Evolutionary conservation across 2,329 filamentous ascomycete genomes (phyloP), one percentile per base, ranked within the genome.

Genomic region (Akanthomyces muscarius): DNA sequence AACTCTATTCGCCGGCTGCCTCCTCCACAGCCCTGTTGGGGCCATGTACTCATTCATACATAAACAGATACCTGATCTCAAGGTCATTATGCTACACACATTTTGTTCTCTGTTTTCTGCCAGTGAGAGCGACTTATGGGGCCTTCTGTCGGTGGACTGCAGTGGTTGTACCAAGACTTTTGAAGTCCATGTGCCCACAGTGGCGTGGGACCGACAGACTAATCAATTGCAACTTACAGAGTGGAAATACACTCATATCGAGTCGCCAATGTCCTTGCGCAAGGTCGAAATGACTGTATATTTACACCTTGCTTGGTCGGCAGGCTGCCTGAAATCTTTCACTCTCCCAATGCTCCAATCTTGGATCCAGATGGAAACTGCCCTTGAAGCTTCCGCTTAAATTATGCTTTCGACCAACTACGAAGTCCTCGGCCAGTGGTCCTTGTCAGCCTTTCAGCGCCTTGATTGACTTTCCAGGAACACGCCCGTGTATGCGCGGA

Each of bases 121-220:
- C 13, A 51, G 4, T 13, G 50, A 36, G 30, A 38, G 4, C 30
- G 36, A 28, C 5, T 30, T 18, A 36, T 16, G 38, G 30, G 3
- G 28, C 28, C 5, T 14, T 21, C 18, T 30, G 50, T 52, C 18
- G 18, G 33, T 10, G 7, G 10, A 16, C 7, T 30, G 14, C 18
- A 8, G 28, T 33, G 14, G n/a, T n/a, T 8, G 16, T 30, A 30
- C 28, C 28, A 30, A 30, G 21, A 30, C 28, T 6, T n/a, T 51
- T 51, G 7, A 28, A 13, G 33, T 38, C 21, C 33, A 25, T 42
- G 41, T 11, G 56, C 28, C 21, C 45, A 59, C 33, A 33, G 8
- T 10, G 42, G 44, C 42, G 45, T 23, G 56, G 56, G 56, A 59
- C 56, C 36, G 56, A 50, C 47, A 59, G 56, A 28, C 56, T 33